These are phyloP conservation scores for Phytophthora constricta DNA, from an alignment of 352 stramenopile genomes.

Conservation along the genomic window DNA sequence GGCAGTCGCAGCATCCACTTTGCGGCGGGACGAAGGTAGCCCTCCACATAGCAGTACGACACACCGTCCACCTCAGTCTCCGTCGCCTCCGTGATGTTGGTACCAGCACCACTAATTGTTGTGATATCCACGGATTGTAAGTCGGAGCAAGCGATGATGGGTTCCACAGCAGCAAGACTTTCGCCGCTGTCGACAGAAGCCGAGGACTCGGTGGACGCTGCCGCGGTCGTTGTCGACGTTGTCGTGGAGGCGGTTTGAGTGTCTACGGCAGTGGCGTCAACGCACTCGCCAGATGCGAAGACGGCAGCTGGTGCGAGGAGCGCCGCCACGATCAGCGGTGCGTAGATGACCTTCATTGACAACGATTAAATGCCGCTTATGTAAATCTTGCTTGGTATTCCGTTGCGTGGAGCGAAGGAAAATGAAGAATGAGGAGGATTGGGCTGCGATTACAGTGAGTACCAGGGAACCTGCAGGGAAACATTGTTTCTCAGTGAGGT, in stretches of 20 bases:
- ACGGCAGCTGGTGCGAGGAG: slow-evolving; percentile 8
- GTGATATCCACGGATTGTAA: slow-evolving; percentile 31
- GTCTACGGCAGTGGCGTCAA: slow-evolving; percentile 6
- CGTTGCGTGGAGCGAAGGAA: neutral
- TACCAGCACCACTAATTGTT: slow-evolving; percentile 26
- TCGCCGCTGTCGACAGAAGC: slow-evolving; percentile 21
- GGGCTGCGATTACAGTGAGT: no score
- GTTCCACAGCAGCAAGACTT: slow-evolving; percentile 31
- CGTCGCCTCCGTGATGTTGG: slow-evolving; percentile 27
- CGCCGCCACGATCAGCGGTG: neutral
- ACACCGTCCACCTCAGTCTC: slow-evolving; percentile 32
- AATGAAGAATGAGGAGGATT: neutral
- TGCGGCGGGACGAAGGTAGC: slow-evolving; percentile 34
- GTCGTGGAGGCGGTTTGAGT: slow-evolving; percentile 5
- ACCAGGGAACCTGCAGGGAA: no score
- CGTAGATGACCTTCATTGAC: slow-evolving; percentile 22
- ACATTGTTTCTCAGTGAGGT: no score
- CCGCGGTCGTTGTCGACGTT: neutral
- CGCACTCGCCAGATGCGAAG: slow-evolving; percentile 20
- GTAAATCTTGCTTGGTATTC: no score
- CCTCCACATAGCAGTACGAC: slow-evolving; percentile 41
- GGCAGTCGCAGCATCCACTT: slow-evolving; percentile 42
- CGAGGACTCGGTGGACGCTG: neutral
- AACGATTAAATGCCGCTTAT: no score
- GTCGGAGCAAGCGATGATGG: slow-evolving; percentile 28